phyloP scores from a whole-genome alignment of 2,329 filamentous ascomycete genomes.

The Trichoderma lentiforme region DNA sequence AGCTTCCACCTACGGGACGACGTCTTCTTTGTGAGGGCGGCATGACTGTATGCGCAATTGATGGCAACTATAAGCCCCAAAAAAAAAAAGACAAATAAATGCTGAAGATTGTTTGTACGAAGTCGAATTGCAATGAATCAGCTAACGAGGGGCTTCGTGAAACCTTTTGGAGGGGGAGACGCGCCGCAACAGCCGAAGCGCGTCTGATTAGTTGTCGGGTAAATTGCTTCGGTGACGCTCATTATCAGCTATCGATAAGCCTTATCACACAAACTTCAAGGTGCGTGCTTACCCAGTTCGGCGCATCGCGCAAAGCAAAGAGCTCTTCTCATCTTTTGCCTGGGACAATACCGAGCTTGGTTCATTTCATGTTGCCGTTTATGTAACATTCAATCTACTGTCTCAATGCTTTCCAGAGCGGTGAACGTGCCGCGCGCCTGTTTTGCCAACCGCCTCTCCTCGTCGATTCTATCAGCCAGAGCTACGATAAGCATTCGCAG shows the following conservation, averaged over 20 bases:
- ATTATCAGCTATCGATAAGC: constrained; percentile 26
- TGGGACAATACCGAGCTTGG: neutral
- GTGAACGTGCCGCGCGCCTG: constrained; percentile 33
- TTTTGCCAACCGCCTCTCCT: constrained; percentile 28
- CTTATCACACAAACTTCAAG: constrained; percentile 14
- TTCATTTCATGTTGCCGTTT: neutral
- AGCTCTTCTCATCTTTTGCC: neutral
- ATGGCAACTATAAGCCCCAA: neutral
- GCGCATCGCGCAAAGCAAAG: neutral
- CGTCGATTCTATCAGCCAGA: neutral
- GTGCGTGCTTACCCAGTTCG: neutral
- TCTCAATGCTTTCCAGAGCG: constrained; percentile 37
- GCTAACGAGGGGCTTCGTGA: neutral
- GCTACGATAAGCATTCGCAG: neutral
- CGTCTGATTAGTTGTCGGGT: neutral
- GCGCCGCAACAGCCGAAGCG: neutral
- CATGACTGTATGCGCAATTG: constrained; percentile 26
- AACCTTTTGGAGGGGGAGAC: neutral
- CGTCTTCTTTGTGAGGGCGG: constrained; percentile 32
- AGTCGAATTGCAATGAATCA: neutral
- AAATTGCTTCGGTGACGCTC: constrained; percentile 1
- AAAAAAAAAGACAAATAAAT: neutral
- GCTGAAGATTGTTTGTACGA: neutral
- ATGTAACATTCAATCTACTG: constrained; percentile 13
- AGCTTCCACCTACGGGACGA: constrained; percentile 28